Percentiles rank a stretch among this genome's conserved stretches.
phyloP scores from a whole-genome alignment of 441 rosid genomes.

The Erodium texanum region DNA sequence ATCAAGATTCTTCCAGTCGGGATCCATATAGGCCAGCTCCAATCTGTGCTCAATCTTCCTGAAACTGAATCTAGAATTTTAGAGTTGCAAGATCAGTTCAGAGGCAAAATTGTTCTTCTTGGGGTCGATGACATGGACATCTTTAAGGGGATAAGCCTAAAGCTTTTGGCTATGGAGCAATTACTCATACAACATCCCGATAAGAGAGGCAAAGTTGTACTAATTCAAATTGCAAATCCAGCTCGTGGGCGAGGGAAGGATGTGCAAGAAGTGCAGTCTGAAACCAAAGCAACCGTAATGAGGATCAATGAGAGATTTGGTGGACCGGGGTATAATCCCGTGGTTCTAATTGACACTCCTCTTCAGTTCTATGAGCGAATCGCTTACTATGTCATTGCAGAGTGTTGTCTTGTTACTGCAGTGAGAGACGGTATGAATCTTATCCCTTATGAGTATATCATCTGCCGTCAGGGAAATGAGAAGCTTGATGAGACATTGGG shows the following conservation, averaged over 20 bases:
- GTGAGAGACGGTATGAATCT: conserved; percentile 92
- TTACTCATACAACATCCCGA: conserved; percentile 64
- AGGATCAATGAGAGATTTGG: conserved; percentile 68
- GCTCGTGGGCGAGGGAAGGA: conserved; percentile 84
- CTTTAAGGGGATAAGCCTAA: conserved; percentile 79
- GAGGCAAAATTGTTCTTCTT: conserved; percentile 52
- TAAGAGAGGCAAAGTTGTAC: conserved; percentile 55
- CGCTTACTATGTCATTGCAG: conserved; percentile 77
- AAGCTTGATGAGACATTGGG: conserved; percentile 46
- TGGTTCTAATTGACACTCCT: conserved; percentile 53
- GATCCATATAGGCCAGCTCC: conserved; percentile 73
- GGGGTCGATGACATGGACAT: conserved; percentile 95
- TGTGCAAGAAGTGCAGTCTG: conserved; percentile 60
- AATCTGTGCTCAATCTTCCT: conserved; percentile 52
- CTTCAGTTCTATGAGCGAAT: conserved; percentile 79
- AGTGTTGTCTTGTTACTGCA: conserved; percentile 82
- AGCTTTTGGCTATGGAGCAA: conserved; percentile 82
- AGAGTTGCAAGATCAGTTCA: conserved; percentile 51
- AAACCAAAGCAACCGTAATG: conserved; percentile 52
- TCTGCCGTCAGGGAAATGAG: conserved; percentile 69
- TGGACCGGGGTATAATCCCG: conserved; percentile 56
- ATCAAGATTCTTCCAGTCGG: conserved; percentile 87
- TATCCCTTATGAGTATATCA: conserved; percentile 74
- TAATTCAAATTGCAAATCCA: conserved; percentile 87
- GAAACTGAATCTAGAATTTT: conserved; percentile 59